phyloP scores from a whole-genome alignment of 345 rosid species.

The Cardiospermum halicacabum region DNA sequence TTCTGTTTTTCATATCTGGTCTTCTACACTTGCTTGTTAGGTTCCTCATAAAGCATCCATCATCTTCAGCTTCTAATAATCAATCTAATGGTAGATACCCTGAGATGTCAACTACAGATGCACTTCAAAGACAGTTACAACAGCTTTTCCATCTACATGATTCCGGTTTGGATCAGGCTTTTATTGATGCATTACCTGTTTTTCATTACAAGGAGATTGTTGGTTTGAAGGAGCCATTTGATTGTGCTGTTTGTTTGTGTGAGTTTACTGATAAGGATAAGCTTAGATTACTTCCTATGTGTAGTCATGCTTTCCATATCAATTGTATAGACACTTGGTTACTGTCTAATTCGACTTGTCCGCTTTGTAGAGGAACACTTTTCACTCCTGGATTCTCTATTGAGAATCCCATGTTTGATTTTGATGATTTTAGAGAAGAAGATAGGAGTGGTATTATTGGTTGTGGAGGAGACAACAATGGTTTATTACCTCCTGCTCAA shows the following conservation, averaged over 20 bases:
- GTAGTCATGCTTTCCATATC: constrained; percentile 90
- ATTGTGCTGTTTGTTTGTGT: constrained; percentile 89
- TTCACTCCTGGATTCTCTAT: constrained; percentile 58
- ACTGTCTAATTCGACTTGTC: constrained; percentile 73
- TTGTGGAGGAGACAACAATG: constrained; percentile 40
- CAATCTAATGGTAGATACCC: constrained; percentile 61
- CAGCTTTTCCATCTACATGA: constrained; percentile 88
- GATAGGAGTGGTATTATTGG: constrained; percentile 40
- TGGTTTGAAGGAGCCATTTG: constrained; percentile 70
- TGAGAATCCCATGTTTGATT: constrained; percentile 67
- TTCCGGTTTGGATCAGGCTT: constrained; percentile 87
- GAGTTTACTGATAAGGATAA: constrained; percentile 79
- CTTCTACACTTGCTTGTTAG: constrained; percentile 81
- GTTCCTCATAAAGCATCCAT: constrained; percentile 67
- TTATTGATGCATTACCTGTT: constrained; percentile 84
- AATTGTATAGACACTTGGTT: constrained; percentile 89
- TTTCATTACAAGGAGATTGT: constrained; percentile 70
- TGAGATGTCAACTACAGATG: constrained; percentile 65
- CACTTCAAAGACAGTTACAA: constrained; percentile 82
- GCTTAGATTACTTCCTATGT: constrained; percentile 73
- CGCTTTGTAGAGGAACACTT: constrained; percentile 76
- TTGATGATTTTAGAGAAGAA: constrained; percentile 62
- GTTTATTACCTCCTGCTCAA: constrained; percentile 24
- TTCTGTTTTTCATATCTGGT: constrained; percentile 75
- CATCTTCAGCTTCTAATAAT: constrained; percentile 40